Conservation (phyloP, 345 rosid species). For the Diplotaxis tenuifolia region DNA sequence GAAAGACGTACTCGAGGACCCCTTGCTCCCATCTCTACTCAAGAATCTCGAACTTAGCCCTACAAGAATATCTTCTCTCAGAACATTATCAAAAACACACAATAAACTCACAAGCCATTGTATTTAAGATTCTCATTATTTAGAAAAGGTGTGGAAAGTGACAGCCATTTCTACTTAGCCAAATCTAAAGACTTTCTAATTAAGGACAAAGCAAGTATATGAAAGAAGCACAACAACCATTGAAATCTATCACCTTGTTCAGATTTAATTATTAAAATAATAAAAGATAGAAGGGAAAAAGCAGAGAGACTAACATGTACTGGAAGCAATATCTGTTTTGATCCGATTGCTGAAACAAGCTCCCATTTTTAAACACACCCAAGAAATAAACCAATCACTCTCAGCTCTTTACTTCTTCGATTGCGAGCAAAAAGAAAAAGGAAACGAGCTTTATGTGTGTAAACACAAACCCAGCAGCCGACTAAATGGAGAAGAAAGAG, state of each 20-base stretch:
- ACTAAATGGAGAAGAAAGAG: not conserved
- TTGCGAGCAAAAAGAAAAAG: not conserved
- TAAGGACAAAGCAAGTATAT: slow-evolving; percentile 7
- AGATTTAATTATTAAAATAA: not conserved
- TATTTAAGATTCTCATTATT: too few relatives aligned
- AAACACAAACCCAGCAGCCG: slow-evolving; percentile 28
- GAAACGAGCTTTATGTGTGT: slow-evolving; percentile 10
- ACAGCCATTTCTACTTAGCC: not conserved
- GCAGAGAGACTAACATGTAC: slow-evolving; percentile 47
- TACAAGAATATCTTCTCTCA: slow-evolving; percentile 22
- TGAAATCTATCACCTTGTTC: not conserved
- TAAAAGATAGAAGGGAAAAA: not conserved
- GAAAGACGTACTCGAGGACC: slow-evolving; percentile 51
- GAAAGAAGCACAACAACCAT: not conserved
- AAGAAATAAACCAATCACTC: not conserved
- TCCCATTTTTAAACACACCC: slow-evolving; percentile 53
- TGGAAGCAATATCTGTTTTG: slow-evolving; percentile 67
- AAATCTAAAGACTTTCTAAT: slow-evolving; percentile 1
- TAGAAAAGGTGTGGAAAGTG: not conserved
- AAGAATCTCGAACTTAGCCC: slow-evolving; percentile 62
- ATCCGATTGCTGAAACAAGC: slow-evolving; percentile 82
- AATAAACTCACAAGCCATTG: not conserved
- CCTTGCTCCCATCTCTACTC: slow-evolving; percentile 62
- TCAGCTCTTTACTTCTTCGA: slow-evolving; percentile 10
- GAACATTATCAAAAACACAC: not conserved